Base-by-base conservation (phyloP, 2,329 filamentous ascomycete species). In the Fusarium buharicum region DNA sequence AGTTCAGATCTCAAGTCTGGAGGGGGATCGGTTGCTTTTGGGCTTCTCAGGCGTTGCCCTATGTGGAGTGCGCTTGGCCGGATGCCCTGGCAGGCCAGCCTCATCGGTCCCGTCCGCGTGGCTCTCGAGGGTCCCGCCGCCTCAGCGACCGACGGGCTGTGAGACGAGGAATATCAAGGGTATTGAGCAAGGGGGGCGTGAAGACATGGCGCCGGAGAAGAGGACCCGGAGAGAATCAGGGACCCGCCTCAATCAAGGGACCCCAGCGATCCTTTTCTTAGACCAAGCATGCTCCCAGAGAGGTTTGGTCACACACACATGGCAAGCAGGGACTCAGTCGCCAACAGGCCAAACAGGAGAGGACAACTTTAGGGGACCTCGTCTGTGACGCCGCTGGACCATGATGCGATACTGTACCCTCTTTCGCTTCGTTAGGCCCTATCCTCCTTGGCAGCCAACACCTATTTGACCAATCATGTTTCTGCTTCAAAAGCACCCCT, bases 71-170 rank as follows among this genome's bases (percentile, higher is more conserved):
- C 34, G 40, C 55, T 43, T 51, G 52, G 61, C 37, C 39, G 44
- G 55, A 58, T 34, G 43, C 62, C 56, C 57, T 65, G 62, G 53
- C 48, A 62, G 48, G 27, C 46, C 58, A 66, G 62, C 62, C 62
- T 66, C 62, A 66, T 66, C 62, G 58, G 62, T 56, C 62, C 62
- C 62, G 58, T 55, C 62, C 62, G 62, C 55, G 62, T 66, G 62
- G 62, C 62, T 66, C 54, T 38, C 46, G 50, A 59, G 49, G 52
- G 54, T 55, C 62, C 62, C 56, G 47, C 56, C 45, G 39, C 50
- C 56, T 41, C 46, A 57, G 36, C 31, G 48, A 55, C 40, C 12
- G 24, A 54, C 44, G 36, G 61, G 43, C 55, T 57, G 38, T 50
- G 47, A 61, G 60, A 49, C 36, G 27, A 44, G 17, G 22, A 30